These are phyloP conservation scores for Moricandia arvensis DNA, from an alignment of 345 rosid species.

Conservation along the genomic window DNA sequence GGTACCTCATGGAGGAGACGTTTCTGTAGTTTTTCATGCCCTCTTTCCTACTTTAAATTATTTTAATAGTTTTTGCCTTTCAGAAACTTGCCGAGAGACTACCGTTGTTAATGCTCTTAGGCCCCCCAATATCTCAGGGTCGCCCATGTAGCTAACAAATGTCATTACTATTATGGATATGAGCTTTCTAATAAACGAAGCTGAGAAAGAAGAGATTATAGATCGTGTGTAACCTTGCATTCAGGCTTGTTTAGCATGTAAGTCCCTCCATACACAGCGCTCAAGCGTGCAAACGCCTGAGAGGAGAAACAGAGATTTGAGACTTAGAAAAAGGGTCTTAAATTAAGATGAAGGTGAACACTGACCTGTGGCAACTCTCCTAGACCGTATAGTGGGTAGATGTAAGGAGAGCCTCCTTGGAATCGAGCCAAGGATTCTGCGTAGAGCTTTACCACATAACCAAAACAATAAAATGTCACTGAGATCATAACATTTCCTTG, in stretches of 20 bases:
- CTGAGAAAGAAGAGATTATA: not conserved
- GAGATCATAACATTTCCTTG: not conserved
- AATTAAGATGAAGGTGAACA: conserved; percentile 3
- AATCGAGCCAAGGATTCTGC: conserved; percentile 91
- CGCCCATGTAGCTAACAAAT: not conserved
- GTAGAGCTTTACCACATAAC: conserved; percentile 58
- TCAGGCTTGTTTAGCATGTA: conserved; percentile 98
- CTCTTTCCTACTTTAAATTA: too few relatives aligned
- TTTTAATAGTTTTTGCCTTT: too few relatives aligned
- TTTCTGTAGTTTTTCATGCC: too few relatives aligned
- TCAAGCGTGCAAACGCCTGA: conserved; percentile 90
- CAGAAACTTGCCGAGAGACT: too few relatives aligned
- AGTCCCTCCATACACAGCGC: conserved; percentile 94
- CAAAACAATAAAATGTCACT: not conserved
- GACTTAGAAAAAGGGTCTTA: not conserved
- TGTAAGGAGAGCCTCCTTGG: conserved; percentile 92
- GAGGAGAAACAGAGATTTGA: conserved; percentile 11
- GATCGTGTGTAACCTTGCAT: conserved; percentile 58
- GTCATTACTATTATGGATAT: not conserved
- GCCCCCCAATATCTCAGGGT: too few relatives aligned
- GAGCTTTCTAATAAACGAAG: not conserved
- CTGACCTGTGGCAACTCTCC: conserved; percentile 93
- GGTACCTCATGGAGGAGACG: too few relatives aligned
- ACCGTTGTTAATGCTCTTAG: too few relatives aligned
- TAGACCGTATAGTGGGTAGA: conserved; percentile 83